phyloP scores from a whole-genome alignment of 106 monocot species.

The Amphibolis antarctica region DNA sequence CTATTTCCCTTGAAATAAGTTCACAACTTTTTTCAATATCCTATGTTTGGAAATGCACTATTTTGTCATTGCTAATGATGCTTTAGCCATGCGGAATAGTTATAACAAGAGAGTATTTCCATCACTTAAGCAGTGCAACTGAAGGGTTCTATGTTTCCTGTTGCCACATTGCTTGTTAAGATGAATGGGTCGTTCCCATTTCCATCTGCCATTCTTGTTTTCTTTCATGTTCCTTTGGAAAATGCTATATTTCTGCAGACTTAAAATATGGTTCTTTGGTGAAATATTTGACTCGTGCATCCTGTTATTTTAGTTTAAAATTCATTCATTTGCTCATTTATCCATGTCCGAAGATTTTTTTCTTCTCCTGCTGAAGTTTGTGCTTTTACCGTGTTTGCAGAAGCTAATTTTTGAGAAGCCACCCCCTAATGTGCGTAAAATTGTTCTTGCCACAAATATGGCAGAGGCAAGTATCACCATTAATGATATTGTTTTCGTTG shows the following conservation, averaged over 20 bases:
- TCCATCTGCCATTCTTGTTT: background rate
- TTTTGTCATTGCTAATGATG: too few species aligned
- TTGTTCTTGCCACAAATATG: constrained; percentile 98
- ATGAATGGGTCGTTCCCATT: too few species aligned
- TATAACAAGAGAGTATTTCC: too few species aligned
- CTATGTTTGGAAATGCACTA: too few species aligned
- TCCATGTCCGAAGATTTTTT: background rate
- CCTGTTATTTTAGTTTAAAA: background rate
- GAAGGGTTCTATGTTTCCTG: too few species aligned
- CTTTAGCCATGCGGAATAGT: too few species aligned
- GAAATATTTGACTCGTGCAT: background rate
- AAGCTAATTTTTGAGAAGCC: constrained; percentile 95
- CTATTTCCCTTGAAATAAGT: too few species aligned
- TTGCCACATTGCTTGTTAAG: too few species aligned
- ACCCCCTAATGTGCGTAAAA: constrained; percentile 80
- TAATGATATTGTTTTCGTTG: constrained; percentile 98
- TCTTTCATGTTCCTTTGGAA: background rate
- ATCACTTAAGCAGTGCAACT: too few species aligned
- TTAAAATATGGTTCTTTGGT: background rate
- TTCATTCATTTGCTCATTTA: background rate
- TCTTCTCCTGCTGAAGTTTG: background rate
- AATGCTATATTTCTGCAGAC: background rate
- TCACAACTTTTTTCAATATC: too few species aligned
- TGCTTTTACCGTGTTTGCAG: constrained; percentile 29
- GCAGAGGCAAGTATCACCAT: constrained; percentile 99